phyloP scores from a whole-genome alignment of 495 filamentous ascomycete genomes.

The Glarea lozoyensis region DNA sequence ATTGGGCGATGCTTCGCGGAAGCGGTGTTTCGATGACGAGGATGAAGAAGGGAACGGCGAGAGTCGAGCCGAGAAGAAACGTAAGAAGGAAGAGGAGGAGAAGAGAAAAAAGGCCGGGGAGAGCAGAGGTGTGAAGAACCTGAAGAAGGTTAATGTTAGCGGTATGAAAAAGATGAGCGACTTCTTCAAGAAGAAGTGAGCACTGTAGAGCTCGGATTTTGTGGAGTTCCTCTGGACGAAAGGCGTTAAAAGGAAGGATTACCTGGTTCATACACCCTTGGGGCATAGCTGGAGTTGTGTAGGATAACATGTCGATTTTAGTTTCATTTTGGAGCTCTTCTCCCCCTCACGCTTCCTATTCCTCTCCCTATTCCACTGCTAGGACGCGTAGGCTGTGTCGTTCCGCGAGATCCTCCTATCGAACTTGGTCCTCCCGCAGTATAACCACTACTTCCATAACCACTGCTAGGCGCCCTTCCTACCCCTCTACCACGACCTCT shows the following conservation, averaged over 20 bases:
- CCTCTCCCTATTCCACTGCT: constrained; percentile 15
- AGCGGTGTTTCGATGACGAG: constrained; percentile 62
- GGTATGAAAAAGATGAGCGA: constrained; percentile 98
- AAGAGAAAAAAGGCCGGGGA: constrained; percentile 56
- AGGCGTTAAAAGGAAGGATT: no score
- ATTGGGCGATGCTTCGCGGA: constrained; percentile 64
- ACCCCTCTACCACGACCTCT: constrained; percentile 36
- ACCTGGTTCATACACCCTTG: no score
- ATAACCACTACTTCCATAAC: constrained; percentile 35
- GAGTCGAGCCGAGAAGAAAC: constrained; percentile 68
- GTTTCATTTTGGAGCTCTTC: constrained; percentile 10
- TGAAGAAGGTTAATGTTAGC: constrained; percentile 79
- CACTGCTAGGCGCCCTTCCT: constrained; percentile 32
- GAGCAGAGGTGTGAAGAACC: constrained; percentile 62
- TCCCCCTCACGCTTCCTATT: constrained; percentile 22
- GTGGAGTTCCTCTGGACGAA: no score
- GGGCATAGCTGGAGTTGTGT: background rate
- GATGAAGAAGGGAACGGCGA: constrained; percentile 62
- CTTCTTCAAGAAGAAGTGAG: constrained; percentile 72
- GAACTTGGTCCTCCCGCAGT: constrained; percentile 31
- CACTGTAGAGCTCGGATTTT: no score
- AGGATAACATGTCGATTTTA: background rate
- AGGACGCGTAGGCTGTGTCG: constrained; percentile 13
- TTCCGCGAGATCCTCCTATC: constrained; percentile 5
- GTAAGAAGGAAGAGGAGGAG: constrained; percentile 53